Base-by-base conservation (phyloP, 2,329 filamentous ascomycete species). In the Fusarium robinianum region DNA sequence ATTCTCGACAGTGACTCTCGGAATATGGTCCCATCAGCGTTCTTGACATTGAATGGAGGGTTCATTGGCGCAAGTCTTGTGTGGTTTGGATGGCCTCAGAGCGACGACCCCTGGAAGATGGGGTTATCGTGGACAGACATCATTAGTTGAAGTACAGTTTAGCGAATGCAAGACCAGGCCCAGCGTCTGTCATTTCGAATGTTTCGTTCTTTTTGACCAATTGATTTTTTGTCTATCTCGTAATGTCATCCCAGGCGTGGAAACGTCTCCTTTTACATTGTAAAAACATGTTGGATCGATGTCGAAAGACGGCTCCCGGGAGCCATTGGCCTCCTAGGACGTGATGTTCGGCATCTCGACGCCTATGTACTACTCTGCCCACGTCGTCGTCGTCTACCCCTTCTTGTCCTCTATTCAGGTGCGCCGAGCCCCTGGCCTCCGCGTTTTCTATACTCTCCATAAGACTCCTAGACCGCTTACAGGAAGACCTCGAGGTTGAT, bases 401-500 rank as follows among this genome's bases (percentile, higher is more conserved):
- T 8, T 34, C 23, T 37, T 15, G 21, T 25, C 11, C n/a, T 39
- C 16, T n/a, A n/a, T n/a, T n/a, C n/a, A n/a, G n/a, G n/a, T n/a
- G n/a, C n/a, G n/a, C n/a, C n/a, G n/a, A n/a, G n/a, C 43, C 41
- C 41, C 44, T 44, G 41, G 25, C 32, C 43, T 30, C 42, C 29
- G 7, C 34, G 26, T 23, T 58, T 45, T 52, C 39, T 37, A n/a
- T 39, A 38, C 33, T 56, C 25, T 49, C 29, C 31, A n/a, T n/a
- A n/a, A 41, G 22, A 41, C 15, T 40, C 38, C 31, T 39, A 43
- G 32, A 30, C 35, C 31, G 38, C 63, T 67, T 77, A 96, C 72
- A 96, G 76, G 79, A 99, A 95, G 57, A 88, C 82, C 72, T 97
- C 92, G 21, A 97, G 81, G 71, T 97, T 96, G 67, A 99, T 80